Evolutionary conservation across 129 eudicot species (phyloP), one percentile per base, ranked within the genome.

Genomic region (Chrysanthemum seticuspe): DNA sequence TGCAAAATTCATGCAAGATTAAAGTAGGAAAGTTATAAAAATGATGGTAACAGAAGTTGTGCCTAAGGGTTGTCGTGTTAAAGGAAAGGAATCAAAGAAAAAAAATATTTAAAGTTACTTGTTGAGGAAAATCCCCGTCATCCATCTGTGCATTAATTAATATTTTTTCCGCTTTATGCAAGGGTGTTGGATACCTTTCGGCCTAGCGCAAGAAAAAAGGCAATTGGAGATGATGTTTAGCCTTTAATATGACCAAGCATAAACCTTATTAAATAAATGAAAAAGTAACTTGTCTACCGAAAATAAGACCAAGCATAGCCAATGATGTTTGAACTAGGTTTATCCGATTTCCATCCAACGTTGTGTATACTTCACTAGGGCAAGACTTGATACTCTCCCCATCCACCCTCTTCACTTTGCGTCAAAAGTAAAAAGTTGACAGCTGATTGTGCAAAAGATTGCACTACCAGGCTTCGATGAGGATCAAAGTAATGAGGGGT

Each of bases 361-460:
- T 60, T 76, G 70, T 70, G 62, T 76, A 81, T 31, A 87, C 89
- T 83, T 69, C 84, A 27, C 71, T 74, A 14, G 85, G 89, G 80
- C 89, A 87, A 10, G 93, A 87, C 54, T 69, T 51, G 12, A 68
- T 58, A 70, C 74, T 87, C 93, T 67, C 93, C 93, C 93, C 93
- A 87, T 0, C 93, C 89, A 58, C 93, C 93, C 49, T 84, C 82
- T 47, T 79, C 82, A 13, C 70, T 84, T 62, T 87, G 93, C 57
- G 74, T 73, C 4, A 57, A 59, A 31, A 87, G 77, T 65, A 76
- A 52, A 65, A 87, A 84, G 0, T 68, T 48, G 3, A n/a, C n/a
- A n/a, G n/a, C n/a, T n/a, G n/a, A n/a, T n/a, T n/a, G n/a, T n/a
- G n/a, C n/a, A n/a, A n/a, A n/a, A n/a, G n/a, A n/a, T n/a, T n/a